Evolutionary conservation across 2,329 filamentous ascomycete species (phyloP).

Genomic region (Dactylellina cionopaga): DNA sequence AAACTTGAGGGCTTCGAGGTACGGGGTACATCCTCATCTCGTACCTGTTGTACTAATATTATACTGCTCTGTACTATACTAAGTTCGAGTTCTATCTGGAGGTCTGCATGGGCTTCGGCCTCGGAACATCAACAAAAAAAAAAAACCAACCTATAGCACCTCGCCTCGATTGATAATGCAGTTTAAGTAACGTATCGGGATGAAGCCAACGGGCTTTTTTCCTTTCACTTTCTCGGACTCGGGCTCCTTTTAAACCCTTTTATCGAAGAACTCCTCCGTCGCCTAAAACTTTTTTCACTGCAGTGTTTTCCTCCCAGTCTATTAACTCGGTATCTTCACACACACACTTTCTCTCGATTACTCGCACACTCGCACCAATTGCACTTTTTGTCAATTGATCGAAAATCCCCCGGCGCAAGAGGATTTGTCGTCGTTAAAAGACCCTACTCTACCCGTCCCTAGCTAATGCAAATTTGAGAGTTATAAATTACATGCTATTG

Average conservation of each 20-base stretch:
- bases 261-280: constrained; percentile 51
- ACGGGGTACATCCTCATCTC: constrained; percentile 28
- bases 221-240: constrained; percentile 17
- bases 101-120: constrained; percentile 14
- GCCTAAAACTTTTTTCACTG: constrained; percentile 30
- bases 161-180: constrained; percentile 3
- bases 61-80: not conserved
- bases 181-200: constrained; percentile 21
- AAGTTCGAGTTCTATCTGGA: not conserved
- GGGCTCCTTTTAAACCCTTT: constrained; percentile 41
- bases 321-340: constrained; percentile 31
- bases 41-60: constrained; percentile 18
- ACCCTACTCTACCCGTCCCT: constrained; percentile 44
- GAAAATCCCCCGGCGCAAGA: constrained; percentile 35
- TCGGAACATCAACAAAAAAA: constrained; percentile 18
- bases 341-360: no score
- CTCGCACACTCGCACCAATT: constrained; percentile 28
- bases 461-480: constrained; percentile 41
- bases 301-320: constrained; percentile 32
- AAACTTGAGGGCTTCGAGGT: constrained; percentile 14
- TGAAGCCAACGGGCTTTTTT: constrained; percentile 5
- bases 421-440: constrained; percentile 25
- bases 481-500: not conserved
- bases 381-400: constrained; percentile 26
- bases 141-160: constrained; percentile 21